phyloP scores from a whole-genome alignment of 257 asterid genomes.

The Ilex aquifolium region DNA sequence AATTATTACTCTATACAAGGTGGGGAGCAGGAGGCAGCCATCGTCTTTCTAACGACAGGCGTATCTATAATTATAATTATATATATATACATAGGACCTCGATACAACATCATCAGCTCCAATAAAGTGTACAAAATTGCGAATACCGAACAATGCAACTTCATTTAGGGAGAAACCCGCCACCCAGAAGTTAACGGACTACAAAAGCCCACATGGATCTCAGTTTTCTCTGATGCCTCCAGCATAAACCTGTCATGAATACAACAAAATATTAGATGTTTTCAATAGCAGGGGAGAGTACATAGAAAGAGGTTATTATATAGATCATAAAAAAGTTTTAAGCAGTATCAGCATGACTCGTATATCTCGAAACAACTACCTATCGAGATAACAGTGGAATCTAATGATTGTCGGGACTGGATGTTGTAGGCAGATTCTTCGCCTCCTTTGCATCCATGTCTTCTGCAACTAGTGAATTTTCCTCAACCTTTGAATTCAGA shows the following conservation, averaged over 20 bases:
- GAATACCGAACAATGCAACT: slow-evolving; percentile 18
- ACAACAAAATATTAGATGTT: too few relatives aligned
- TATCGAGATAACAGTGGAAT: slow-evolving; percentile 14
- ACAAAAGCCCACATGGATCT: background rate
- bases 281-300: background rate
- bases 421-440: slow-evolving; percentile 51
- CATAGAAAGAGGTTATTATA: too few relatives aligned
- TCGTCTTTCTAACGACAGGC: too few relatives aligned
- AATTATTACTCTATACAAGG: too few relatives aligned
- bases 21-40: too few relatives aligned
- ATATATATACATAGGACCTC: too few relatives aligned
- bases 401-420: slow-evolving; percentile 44
- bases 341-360: too few relatives aligned
- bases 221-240: background rate
- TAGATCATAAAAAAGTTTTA: too few relatives aligned
- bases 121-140: slow-evolving; percentile 38
- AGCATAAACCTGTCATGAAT: background rate
- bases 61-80: too few relatives aligned
- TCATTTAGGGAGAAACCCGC: too few relatives aligned
- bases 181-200: too few relatives aligned
- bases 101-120: too few relatives aligned
- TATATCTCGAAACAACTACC: background rate
- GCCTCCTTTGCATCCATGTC: slow-evolving; percentile 54
- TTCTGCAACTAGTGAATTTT: slow-evolving; percentile 54
- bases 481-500: slow-evolving; percentile 60